Conservation (phyloP, 2,329 filamentous ascomycete genomes). For the Ascochyta pisi region DNA sequence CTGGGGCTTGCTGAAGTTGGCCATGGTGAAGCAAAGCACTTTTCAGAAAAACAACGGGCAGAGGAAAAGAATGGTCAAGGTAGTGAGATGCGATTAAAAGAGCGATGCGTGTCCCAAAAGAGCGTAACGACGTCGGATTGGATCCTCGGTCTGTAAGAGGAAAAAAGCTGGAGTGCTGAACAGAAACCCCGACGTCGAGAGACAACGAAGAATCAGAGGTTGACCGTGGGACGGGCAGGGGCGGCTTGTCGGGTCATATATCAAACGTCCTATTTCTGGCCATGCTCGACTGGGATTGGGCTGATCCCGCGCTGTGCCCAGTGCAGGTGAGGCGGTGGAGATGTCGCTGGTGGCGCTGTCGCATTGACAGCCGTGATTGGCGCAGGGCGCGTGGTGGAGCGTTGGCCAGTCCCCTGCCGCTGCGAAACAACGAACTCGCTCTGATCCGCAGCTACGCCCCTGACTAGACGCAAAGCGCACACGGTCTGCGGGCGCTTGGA, state of each 20-base stretch:
- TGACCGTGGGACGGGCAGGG: slow-evolving; percentile 33
- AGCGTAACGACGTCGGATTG: slow-evolving; percentile 44
- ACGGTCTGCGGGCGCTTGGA: slow-evolving; percentile 13
- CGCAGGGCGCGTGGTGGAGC: slow-evolving; percentile 20
- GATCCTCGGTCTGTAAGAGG: slow-evolving; percentile 37
- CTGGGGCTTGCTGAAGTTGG: slow-evolving; percentile 45
- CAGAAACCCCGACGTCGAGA: slow-evolving; percentile 38
- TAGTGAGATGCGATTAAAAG: slow-evolving; percentile 19
- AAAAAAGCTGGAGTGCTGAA: slow-evolving; percentile 23
- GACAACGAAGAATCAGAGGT: slow-evolving; percentile 40
- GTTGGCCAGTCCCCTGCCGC: slow-evolving; percentile 23
- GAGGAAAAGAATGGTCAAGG: slow-evolving; percentile 15
- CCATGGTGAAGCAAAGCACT: slow-evolving; percentile 33
- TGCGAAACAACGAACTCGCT: slow-evolving; percentile 30
- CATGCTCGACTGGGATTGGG: slow-evolving; percentile 28
- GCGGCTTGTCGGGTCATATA: slow-evolving; percentile 43
- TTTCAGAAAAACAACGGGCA: slow-evolving; percentile 17
- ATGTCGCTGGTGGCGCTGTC: slow-evolving; percentile 23
- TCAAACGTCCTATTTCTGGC: slow-evolving; percentile 30
- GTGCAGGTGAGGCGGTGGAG: slow-evolving; percentile 31
- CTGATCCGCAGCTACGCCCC: slow-evolving; percentile 34
- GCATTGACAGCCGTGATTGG: slow-evolving; percentile 31
- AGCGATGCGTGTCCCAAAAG: slow-evolving; percentile 33
- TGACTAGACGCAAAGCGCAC: slow-evolving; percentile 32
- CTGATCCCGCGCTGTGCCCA: slow-evolving; percentile 11